Evolutionary conservation across 225 moss, liverwort and hornwort species (phyloP).

Genomic region (Pleurozium schreberi): DNA sequence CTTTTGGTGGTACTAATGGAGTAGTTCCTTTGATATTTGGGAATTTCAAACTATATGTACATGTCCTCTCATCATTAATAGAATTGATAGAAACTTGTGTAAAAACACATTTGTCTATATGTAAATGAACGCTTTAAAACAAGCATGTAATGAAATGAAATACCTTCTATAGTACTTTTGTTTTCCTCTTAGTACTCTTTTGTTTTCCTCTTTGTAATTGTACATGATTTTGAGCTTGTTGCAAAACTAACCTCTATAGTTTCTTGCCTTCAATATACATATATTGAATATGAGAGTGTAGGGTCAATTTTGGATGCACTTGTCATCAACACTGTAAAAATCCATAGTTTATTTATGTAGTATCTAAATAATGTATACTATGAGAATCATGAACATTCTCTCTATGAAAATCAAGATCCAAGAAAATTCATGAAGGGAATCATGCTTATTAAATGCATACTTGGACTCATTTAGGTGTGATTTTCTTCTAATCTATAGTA

Average conservation of each 20-base stretch:
- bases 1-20: too few relatives aligned
- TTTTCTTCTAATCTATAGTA: too few relatives aligned
- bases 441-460: not conserved
- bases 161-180: too few relatives aligned
- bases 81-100: too few relatives aligned
- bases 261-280: too few relatives aligned
- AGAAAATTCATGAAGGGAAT: not conserved
- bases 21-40: accelerated
- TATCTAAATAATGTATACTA: too few relatives aligned
- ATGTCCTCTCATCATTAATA: not conserved
- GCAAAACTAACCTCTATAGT: not conserved
- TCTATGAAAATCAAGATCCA: too few relatives aligned
- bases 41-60: not conserved
- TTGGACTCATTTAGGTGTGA: not conserved
- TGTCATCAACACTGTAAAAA: not conserved
- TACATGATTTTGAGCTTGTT: not conserved
- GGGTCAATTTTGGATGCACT: not conserved
- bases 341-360: too few relatives aligned
- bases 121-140: not conserved
- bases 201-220: too few relatives aligned
- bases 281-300: too few relatives aligned
- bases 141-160: too few relatives aligned
- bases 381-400: not conserved
- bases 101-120: not conserved
- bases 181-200: not conserved